Evolutionary conservation across 2,329 filamentous ascomycete genomes (phyloP).

Genomic region (Cladophialophora psammophila): DNA sequence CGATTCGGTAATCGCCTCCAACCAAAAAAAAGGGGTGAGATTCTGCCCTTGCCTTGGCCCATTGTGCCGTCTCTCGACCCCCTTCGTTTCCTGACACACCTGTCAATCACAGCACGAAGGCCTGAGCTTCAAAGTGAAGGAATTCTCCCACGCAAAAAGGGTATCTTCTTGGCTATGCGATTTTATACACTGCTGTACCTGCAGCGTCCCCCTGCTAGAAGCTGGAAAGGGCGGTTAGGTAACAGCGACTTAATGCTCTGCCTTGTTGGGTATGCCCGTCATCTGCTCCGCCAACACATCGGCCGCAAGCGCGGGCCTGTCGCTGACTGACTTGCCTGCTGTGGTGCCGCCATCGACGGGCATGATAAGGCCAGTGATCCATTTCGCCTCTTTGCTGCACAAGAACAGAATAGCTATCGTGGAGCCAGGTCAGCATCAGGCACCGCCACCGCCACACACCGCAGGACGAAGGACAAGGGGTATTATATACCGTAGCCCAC

Average conservation of each 20-base stretch:
- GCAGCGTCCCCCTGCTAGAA: too few relatives aligned
- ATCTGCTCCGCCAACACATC: constrained; percentile 25
- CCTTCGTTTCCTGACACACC: too few relatives aligned
- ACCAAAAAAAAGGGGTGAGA: too few relatives aligned
- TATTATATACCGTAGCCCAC: constrained; percentile 11
- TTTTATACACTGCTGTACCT: too few relatives aligned
- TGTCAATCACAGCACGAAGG: too few relatives aligned
- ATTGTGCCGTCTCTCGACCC: too few relatives aligned
- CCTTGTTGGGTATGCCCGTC: constrained; percentile 26
- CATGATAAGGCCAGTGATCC: constrained; percentile 32
- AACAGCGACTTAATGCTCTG: background rate
- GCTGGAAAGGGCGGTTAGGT: too few relatives aligned
- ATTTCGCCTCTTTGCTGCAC: constrained; percentile 25
- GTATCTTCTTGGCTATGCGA: too few relatives aligned
- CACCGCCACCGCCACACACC: background rate
- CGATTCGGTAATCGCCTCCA: too few relatives aligned
- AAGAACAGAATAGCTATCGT: constrained; percentile 22
- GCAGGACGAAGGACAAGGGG: background rate
- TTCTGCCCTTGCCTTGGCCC: too few relatives aligned
- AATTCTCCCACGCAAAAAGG: too few relatives aligned
- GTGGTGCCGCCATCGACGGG: constrained; percentile 31
- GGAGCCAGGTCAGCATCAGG: background rate
- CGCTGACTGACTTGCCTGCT: constrained; percentile 19
- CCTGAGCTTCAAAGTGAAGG: too few relatives aligned
- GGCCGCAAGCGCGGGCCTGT: constrained; percentile 22